Evolutionary conservation across 805 yeast species (phyloP), one percentile per base, ranked within the genome.

Genomic region (Pichia occidentalis): DNA sequence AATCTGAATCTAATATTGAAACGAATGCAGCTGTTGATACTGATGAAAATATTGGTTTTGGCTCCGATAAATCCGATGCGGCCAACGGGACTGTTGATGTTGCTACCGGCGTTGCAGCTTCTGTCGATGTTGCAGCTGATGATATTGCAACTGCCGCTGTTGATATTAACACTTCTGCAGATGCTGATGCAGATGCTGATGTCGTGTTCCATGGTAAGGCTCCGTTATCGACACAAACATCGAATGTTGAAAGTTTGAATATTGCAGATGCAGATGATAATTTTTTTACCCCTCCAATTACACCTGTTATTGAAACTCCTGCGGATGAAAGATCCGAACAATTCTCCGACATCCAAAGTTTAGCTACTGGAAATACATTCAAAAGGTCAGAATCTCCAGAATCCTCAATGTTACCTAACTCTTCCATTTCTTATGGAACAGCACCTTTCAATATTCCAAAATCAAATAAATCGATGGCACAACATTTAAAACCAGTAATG

Each of bases 401-500:
- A 19, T 33, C 37, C 16, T 26, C 37, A 11, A 29, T 40, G 36
- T 11, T 35, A 3, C 25, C 23, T 7, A 29, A 26, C 16, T 32
- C 34, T 10, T 26, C 22, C 6, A 22, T 22, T 17, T 18, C 29
- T 19, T 13, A 16, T 9, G 24, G 16, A 2, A 24, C 14, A 5
- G 12, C 27, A 10, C 13, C 27, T 12, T n/a, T n/a, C n/a, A n/a
- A n/a, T n/a, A n/a, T n/a, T n/a, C n/a, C n/a, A n/a, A n/a, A n/a
- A n/a, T 22, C 32, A 13, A 32, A 30, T 16, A 40, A 43, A 20
- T 39, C 44, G 10, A 67, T 71, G 70, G 77, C 77, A 5, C 69
- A 70, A 39, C 67, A 68, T 36, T 44, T 71, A 16, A 64, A 75
- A 37, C 61, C 71, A n/a, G n/a, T n/a, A n/a, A n/a, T n/a, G n/a